Evolutionary conservation across 345 rosid genomes (phyloP).

Genomic region (Eucalyptus guilfoylei): DNA sequence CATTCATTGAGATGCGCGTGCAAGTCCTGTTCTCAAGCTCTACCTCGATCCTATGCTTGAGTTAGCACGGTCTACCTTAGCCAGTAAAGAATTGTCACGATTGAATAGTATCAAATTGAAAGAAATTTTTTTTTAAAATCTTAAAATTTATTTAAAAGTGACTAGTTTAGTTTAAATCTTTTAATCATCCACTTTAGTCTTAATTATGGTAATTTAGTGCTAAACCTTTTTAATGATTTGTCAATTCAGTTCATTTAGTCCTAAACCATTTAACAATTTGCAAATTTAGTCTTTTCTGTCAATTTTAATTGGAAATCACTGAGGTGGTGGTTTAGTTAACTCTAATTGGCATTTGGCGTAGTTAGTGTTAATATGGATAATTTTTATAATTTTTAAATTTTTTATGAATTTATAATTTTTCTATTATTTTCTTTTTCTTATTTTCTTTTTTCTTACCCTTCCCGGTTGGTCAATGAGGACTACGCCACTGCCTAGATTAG

Average conservation of each 20-base stretch:
- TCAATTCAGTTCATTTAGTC: fast-evolving
- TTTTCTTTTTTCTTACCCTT: not conserved
- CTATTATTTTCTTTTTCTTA: too few relatives aligned
- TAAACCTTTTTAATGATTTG: not conserved
- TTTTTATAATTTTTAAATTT: too few relatives aligned
- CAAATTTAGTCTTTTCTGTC: fast-evolving
- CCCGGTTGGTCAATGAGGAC: not conserved
- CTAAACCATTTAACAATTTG: too few relatives aligned
- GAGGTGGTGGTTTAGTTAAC: not conserved
- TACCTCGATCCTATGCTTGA: not conserved
- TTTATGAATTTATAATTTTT: too few relatives aligned
- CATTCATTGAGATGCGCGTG: too few relatives aligned
- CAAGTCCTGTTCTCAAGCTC: not conserved
- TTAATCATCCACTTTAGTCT: too few relatives aligned
- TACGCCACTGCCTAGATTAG: fast-evolving
- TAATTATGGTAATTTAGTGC: not conserved
- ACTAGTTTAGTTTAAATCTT: too few relatives aligned
- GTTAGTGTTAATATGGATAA: too few relatives aligned
- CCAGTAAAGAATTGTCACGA: not conserved
- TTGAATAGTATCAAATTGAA: not conserved
- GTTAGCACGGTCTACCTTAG: not conserved
- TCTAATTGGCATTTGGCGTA: too few relatives aligned
- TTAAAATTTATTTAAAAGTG: too few relatives aligned
- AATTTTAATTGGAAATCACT: fast-evolving
- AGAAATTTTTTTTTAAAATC: too few relatives aligned